Evolutionary conservation across 805 yeast species (phyloP).

Genomic region (Nakazawaea anatomiae): DNA sequence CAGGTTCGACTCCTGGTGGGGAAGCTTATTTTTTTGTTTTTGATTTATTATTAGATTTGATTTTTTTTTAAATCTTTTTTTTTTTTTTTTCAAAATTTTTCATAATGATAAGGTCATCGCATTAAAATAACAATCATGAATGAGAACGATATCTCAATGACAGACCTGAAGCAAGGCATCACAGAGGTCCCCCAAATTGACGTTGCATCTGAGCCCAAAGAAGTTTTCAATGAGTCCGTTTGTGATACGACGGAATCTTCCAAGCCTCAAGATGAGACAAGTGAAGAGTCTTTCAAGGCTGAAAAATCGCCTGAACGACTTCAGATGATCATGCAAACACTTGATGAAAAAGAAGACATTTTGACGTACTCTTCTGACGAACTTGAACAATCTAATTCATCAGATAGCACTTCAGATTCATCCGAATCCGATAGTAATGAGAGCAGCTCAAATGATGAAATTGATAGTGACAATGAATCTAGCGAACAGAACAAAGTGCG

Average conservation of each 20-base stretch:
- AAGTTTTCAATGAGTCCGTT: too few relatives aligned
- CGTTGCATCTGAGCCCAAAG: too few relatives aligned
- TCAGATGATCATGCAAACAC: slow-evolving; percentile 8
- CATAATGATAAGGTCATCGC: neutral
- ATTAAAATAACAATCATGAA: neutral
- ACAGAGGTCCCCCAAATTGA: too few relatives aligned
- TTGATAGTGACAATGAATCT: slow-evolving; percentile 12
- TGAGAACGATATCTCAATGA: neutral
- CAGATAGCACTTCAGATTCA: slow-evolving; percentile 9
- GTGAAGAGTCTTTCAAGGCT: neutral
- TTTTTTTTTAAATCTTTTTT: slow-evolving; percentile 1
- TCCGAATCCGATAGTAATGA: neutral
- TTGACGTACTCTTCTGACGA: slow-evolving; percentile 18
- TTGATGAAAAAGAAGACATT: slow-evolving; percentile 16
- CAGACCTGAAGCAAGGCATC: too few relatives aligned
- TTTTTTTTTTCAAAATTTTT: neutral
- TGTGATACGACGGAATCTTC: too few relatives aligned
- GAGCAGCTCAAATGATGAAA: slow-evolving; percentile 12
- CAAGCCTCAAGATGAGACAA: neutral
- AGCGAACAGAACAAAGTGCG: slow-evolving; percentile 19
- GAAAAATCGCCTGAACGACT: neutral
- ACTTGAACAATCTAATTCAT: slow-evolving; percentile 8
- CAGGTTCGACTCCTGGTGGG: slow-evolving; percentile 55
- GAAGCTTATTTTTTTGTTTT: slow-evolving; percentile 23
- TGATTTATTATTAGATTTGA: neutral